phyloP scores from a whole-genome alignment of 2,329 filamentous ascomycete species.

The Colletotrichum phormii region DNA sequence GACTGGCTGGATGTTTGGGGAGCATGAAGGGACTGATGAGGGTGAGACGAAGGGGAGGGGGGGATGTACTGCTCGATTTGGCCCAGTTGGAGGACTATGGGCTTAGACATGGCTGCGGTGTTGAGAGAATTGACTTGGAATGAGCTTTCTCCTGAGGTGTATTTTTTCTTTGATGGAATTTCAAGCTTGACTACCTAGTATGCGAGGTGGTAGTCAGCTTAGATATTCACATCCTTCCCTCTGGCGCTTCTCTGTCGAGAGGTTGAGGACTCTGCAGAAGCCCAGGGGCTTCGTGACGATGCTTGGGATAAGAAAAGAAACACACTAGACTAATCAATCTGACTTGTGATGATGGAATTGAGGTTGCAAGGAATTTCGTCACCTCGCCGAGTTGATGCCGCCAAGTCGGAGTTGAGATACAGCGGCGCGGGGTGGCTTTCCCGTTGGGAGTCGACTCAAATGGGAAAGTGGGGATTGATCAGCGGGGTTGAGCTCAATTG shows the following conservation, averaged over 20 bases:
- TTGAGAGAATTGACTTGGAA: neutral
- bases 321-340: neutral
- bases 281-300: too few species aligned
- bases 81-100: conserved; percentile 54
- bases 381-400: neutral
- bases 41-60: neutral
- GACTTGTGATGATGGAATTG: neutral
- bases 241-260: neutral
- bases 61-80: conserved; percentile 53
- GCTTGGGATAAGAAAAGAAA: neutral
- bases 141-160: neutral
- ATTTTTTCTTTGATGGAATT: too few species aligned
- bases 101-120: conserved; percentile 24
- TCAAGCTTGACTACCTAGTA: too few species aligned
- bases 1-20: neutral
- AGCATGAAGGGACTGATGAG: neutral
- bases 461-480: conserved; percentile 22
- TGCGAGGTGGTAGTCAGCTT: too few species aligned
- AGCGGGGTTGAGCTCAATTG: conserved; percentile 22
- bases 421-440: conserved; percentile 23
- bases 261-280: neutral
- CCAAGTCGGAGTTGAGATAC: neutral
- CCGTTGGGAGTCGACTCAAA: neutral
- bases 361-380: neutral
- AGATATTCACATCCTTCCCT: neutral